Conservation (phyloP, 2,329 filamentous ascomycete species). For the Coccinonectria pachysandricola region DNA sequence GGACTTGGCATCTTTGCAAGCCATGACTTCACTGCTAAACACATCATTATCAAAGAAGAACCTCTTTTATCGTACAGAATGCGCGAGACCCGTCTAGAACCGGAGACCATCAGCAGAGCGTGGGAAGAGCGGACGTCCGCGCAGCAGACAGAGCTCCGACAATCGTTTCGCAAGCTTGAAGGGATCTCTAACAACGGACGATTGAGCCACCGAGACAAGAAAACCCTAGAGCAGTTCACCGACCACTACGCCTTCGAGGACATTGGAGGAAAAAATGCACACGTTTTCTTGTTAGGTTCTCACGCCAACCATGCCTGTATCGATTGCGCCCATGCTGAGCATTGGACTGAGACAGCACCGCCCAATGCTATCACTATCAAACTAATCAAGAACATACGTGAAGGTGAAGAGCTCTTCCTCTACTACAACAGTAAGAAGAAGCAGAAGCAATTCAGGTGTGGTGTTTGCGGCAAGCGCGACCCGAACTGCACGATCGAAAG, state of each 20-base stretch:
- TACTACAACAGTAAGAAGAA: conserved; percentile 23
- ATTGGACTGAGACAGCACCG: conserved; percentile 2
- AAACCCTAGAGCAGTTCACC: conserved; percentile 12
- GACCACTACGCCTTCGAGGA: conserved; percentile 17
- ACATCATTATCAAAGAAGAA: conserved; percentile 10
- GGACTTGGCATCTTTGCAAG: conserved; percentile 13
- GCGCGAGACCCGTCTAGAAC: too few species aligned
- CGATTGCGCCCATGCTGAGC: conserved; percentile 18
- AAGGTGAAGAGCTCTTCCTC: conserved; percentile 27
- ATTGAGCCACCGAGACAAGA: conserved; percentile 2
- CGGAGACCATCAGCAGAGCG: too few species aligned
- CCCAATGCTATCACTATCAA: conserved; percentile 12
- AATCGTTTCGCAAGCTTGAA: conserved; percentile 7
- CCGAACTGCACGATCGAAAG: too few species aligned
- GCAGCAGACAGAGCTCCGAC: conserved; percentile 1
- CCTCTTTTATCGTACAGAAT: conserved; percentile 13
- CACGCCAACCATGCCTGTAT: conserved; percentile 26
- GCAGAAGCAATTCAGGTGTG: conserved; percentile 19
- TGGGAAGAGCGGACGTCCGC: conserved; percentile 8
- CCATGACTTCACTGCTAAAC: conserved; percentile 1
- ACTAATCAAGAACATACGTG: conserved; percentile 8
- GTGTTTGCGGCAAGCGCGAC: conserved; percentile 11
- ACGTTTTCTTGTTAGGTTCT: conserved; percentile 12
- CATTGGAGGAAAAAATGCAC: conserved; percentile 1
- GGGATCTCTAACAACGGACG: conserved; percentile 1